Base-by-base conservation (phyloP, 805 yeast genomes). In the Yarrowia yakushimensis region DNA sequence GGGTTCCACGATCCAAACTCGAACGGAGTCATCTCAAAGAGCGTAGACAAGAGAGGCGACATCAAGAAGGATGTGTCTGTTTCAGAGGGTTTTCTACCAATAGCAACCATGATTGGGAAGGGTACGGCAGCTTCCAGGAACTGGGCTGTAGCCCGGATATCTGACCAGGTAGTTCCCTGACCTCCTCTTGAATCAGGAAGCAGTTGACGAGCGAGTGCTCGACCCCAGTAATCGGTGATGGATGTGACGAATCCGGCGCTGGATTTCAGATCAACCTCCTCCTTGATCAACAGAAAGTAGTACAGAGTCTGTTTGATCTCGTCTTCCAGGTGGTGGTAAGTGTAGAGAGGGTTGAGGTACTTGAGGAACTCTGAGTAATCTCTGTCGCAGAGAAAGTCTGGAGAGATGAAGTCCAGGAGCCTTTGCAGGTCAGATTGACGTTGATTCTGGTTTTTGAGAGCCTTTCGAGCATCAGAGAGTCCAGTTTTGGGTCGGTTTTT, bases 1-100 rank as follows among this genome's bases (percentile, higher is more conserved):
- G 90, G 87, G 70, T 91, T 97, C 93, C 93, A 90, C 3, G 93
- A 84, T n/a, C 97, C 97, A 68, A 90, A 73, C 71, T 86, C 88
- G 67, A 76, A 85, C 11, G 96, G 91, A 60, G 70, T 73, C 63
- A 76, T 63, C 65, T 77, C 80, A 55, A 70, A 70, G 27, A 72
- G 79, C 0, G 96, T 87, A 7, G 94, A 83, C 75, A 88, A 88
- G 22, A 74, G 71, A 52, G 85, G 75, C 36, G 84, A 77, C 2
- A 64, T 46, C 3, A 84, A 77, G 13, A 82, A 82, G 17, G 52
- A 36, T 5, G 34, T 52, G 34, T 36, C 23, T 65, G 2, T 81
- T 67, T 17, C 77, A 68, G 11, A 78, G 71, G 81, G 79, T 43
- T 77, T 70, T 37, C 77, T 18, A 10, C 55, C 55, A 77, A 74